Evolutionary conservation across 441 rosid species (phyloP).

Genomic region (Erodium chrysanthum): DNA sequence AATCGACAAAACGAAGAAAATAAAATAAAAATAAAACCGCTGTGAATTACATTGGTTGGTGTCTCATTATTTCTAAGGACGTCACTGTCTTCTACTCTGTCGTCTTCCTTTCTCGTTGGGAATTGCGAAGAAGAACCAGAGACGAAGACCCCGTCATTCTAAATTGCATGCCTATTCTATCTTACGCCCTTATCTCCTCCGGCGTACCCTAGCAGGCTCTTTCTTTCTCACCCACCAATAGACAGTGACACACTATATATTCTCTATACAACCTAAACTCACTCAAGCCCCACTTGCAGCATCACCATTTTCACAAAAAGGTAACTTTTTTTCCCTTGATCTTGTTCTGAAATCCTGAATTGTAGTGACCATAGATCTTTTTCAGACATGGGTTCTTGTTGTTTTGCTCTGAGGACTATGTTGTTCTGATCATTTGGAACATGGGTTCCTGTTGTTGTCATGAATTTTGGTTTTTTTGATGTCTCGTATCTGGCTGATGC

Average conservation of each 20-base stretch:
- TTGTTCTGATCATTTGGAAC: neutral
- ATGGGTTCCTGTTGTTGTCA: neutral
- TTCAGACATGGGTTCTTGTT: constrained; percentile 1
- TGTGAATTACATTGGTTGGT: neutral
- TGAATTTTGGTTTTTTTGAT: neutral
- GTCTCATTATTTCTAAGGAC: neutral
- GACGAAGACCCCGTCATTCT: neutral
- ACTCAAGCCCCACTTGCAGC: neutral
- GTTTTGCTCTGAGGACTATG: neutral
- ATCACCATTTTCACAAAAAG: neutral
- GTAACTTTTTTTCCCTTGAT: neutral
- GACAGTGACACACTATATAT: neutral
- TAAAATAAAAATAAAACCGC: too few relatives aligned
- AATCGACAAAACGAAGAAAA: too few relatives aligned
- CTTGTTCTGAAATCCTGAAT: neutral
- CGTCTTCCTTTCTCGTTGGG: neutral
- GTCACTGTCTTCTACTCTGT: neutral
- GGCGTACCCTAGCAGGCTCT: neutral
- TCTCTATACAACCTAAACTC: neutral
- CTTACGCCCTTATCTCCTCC: neutral
- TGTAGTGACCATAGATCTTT: neutral
- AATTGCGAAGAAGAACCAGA: neutral
- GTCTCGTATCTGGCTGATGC: neutral
- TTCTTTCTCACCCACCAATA: neutral
- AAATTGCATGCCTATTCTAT: neutral